Conservation (phyloP, 1,139 yeast species). For the Taphrina flavorubra region DNA sequence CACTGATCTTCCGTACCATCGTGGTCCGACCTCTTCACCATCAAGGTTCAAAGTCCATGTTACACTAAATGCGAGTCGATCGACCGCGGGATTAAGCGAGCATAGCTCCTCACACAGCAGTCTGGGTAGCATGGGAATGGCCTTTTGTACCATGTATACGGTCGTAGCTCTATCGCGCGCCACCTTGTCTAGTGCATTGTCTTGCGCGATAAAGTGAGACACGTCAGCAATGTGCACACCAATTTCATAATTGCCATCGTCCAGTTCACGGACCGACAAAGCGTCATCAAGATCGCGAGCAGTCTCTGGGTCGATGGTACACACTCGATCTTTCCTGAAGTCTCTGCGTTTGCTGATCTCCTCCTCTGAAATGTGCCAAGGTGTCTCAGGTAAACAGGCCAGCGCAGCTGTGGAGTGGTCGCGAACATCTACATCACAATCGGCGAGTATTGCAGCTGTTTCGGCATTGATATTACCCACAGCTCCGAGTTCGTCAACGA, state of each 20-base stretch:
- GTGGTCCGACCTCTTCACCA: slow-evolving; percentile 42
- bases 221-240: slow-evolving; percentile 86
- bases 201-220: slow-evolving; percentile 70
- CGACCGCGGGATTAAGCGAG: slow-evolving; percentile 67
- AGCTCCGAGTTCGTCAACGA: slow-evolving; percentile 83
- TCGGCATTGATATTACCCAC: slow-evolving; percentile 79
- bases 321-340: slow-evolving; percentile 68
- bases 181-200: slow-evolving; percentile 81
- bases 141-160: slow-evolving; percentile 83
- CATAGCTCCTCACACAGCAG: slow-evolving; percentile 62
- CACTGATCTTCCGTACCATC: slow-evolving; percentile 42
- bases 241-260: slow-evolving; percentile 51
- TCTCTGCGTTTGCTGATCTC: slow-evolving; percentile 58
- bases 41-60: slow-evolving; percentile 53
- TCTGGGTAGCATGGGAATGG: slow-evolving; percentile 70
- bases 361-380: slow-evolving; percentile 42
- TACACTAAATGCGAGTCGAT: slow-evolving; percentile 73
- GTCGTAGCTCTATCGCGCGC: slow-evolving; percentile 89
- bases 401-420: slow-evolving; percentile 65
- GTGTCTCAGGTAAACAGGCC: slow-evolving; percentile 50
- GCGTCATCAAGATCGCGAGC: slow-evolving; percentile 44
- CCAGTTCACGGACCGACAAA: slow-evolving; percentile 34
- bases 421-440: slow-evolving; percentile 87
- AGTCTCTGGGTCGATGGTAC: slow-evolving; percentile 60
- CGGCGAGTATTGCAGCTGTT: slow-evolving; percentile 86